Evolutionary conservation across 2,329 filamentous ascomycete genomes (phyloP).

Genomic region (Pseudogymnoascus sp.): DNA sequence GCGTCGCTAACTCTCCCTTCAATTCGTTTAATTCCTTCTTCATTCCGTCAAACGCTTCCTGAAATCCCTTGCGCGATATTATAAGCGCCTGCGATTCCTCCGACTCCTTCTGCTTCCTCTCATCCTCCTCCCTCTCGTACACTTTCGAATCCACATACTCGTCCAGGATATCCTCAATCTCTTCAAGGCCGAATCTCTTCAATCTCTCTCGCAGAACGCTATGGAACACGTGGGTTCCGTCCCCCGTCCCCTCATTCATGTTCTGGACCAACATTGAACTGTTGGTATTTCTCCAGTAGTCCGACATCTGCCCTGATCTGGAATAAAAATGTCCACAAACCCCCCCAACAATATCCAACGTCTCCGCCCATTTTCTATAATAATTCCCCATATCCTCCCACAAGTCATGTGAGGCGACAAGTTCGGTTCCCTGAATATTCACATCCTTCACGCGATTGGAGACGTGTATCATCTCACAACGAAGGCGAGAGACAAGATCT

Average conservation of each 20-base stretch:
- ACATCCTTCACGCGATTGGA: background rate
- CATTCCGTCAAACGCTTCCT: background rate
- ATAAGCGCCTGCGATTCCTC: background rate
- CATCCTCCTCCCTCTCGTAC: background rate
- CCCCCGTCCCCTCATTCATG: background rate
- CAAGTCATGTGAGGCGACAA: background rate
- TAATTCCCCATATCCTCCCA: background rate
- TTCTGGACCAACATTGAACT: no score
- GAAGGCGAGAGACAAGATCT: background rate
- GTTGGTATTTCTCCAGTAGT: background rate
- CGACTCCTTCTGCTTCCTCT: background rate
- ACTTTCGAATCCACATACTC: background rate
- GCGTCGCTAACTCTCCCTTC: background rate
- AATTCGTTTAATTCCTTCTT: background rate
- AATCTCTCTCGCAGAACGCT: background rate
- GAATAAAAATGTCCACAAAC: no score
- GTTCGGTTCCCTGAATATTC: no score
- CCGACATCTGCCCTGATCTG: background rate
- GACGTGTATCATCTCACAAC: background rate
- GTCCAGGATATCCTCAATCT: background rate
- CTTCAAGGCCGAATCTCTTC: background rate
- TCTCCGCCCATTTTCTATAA: background rate
- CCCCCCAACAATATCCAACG: background rate
- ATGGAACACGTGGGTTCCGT: background rate
- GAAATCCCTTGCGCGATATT: background rate